phyloP scores from a whole-genome alignment of 140 eudicot genomes.

The Ambrosia hybrid region DNA sequence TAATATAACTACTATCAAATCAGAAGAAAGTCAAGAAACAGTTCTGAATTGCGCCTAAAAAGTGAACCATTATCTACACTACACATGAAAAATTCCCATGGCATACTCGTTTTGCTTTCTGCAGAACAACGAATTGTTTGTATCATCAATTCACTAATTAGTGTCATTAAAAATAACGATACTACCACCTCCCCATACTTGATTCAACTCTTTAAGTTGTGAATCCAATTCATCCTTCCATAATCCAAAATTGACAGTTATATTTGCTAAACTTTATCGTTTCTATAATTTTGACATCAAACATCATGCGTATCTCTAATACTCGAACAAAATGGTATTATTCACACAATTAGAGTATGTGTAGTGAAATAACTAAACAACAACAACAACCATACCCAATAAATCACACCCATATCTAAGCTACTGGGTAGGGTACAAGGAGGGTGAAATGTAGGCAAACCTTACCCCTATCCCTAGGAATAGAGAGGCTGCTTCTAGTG shows the following conservation, averaged over 20 bases:
- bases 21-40: too few relatives aligned
- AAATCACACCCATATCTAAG: too few relatives aligned
- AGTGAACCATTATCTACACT: too few relatives aligned
- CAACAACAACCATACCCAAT: too few relatives aligned
- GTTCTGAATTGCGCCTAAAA: too few relatives aligned
- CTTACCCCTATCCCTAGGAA: too few relatives aligned
- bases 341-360: neutral
- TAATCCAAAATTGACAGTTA: constrained; percentile 2
- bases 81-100: too few relatives aligned
- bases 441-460: too few relatives aligned
- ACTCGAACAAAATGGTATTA: neutral
- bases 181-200: neutral
- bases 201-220: neutral
- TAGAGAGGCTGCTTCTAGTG: too few relatives aligned
- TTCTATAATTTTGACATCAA: constrained; percentile 5
- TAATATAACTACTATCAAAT: neutral
- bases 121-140: constrained; percentile 2
- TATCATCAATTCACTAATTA: constrained; percentile 4
- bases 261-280: neutral
- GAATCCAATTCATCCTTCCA: constrained; percentile 7
- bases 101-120: neutral
- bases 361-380: too few relatives aligned
- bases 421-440: too few relatives aligned
- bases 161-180: constrained; percentile 3
- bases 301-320: neutral